Evolutionary conservation across 1,139 yeast species (phyloP).

Genomic region (Protomyces inouyei): DNA sequence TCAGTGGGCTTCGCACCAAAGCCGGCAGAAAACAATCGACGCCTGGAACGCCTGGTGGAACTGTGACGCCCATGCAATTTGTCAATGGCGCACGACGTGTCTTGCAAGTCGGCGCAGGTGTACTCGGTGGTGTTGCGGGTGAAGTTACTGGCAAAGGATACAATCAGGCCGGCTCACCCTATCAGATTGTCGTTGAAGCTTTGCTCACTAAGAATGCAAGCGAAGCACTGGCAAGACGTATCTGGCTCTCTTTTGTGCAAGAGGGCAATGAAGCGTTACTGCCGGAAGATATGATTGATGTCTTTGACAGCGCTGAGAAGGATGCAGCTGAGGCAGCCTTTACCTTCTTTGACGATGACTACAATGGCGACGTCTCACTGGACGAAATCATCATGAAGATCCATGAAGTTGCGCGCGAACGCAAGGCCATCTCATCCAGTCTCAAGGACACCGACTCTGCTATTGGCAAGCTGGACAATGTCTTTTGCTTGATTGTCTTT

Average conservation of each 20-base stretch:
- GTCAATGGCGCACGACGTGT: conserved; percentile 36
- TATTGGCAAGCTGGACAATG: conserved; percentile 42
- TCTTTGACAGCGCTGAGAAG: conserved; percentile 38
- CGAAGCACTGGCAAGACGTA: conserved; percentile 41
- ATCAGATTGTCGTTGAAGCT: conserved; percentile 40
- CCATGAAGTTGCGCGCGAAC: conserved; percentile 40
- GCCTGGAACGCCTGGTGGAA: conserved; percentile 12
- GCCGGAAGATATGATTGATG: conserved; percentile 41
- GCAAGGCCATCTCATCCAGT: conserved; percentile 41
- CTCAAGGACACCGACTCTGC: conserved; percentile 45
- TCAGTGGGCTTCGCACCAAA: conserved; percentile 4
- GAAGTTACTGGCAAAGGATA: conserved; percentile 33
- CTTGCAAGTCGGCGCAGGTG: conserved; percentile 38
- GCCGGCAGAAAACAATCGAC: not conserved
- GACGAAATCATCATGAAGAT: conserved; percentile 42
- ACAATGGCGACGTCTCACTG: conserved; percentile 41
- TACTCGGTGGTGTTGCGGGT: conserved; percentile 38
- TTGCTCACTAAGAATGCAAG: conserved; percentile 38
- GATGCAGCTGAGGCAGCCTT: conserved; percentile 41
- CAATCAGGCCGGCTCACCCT: conserved; percentile 34
- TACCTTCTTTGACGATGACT: conserved; percentile 41
- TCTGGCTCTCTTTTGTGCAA: conserved; percentile 45
- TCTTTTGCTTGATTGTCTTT: conserved; percentile 40
- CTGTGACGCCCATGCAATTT: conserved; percentile 17
- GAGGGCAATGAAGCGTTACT: conserved; percentile 41